These are phyloP conservation scores for Magnolia kwangsiensis DNA, from an alignment of 164 flowering plant genomes.

Conservation along the genomic window DNA sequence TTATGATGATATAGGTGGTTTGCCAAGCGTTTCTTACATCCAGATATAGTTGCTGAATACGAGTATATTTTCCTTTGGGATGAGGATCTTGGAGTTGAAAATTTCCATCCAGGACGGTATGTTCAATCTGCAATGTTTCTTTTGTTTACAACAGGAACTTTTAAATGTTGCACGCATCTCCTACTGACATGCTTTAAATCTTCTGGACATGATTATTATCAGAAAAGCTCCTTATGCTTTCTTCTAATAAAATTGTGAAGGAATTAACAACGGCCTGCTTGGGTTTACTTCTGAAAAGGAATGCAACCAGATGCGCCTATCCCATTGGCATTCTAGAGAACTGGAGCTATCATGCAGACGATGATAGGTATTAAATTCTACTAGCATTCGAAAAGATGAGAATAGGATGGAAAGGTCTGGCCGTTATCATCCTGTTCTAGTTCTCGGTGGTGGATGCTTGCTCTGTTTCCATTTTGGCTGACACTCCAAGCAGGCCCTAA, in stretches of 20 bases:
- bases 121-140: constrained; percentile 7
- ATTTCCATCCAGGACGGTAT: constrained; percentile 69
- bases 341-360: no score
- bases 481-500: no score
- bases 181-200: neutral
- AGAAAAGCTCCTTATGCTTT: neutral
- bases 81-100: constrained; percentile 81
- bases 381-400: no score
- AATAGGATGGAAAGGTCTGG: no score
- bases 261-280: neutral
- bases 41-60: constrained; percentile 78
- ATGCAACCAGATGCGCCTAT: no score
- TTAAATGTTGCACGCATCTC: neutral
- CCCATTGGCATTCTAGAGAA: no score
- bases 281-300: neutral
- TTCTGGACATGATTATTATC: neutral
- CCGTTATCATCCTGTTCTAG: no score
- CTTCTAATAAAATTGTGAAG: neutral
- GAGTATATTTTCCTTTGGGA: constrained; percentile 84
- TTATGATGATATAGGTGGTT: constrained; percentile 64
- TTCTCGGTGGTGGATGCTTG: no score
- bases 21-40: constrained; percentile 90
- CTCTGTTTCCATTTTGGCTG: no score
- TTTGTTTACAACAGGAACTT: neutral
- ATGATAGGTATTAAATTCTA: no score